These are phyloP conservation scores for Giardia muris DNA, from an alignment of 208 protist genomes.

Conservation along the genomic window DNA sequence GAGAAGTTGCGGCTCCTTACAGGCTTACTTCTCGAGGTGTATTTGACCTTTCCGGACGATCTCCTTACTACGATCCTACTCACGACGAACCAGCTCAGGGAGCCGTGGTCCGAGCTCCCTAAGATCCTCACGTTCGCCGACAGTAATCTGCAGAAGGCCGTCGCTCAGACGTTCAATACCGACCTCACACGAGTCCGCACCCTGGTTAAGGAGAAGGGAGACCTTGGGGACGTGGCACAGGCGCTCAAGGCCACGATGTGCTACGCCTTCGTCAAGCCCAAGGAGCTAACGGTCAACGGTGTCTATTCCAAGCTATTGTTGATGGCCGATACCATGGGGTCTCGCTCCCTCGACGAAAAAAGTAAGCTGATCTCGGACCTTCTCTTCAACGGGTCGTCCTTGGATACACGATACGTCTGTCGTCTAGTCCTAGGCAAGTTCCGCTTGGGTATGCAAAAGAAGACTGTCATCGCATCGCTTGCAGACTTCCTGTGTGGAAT, in stretches of 20 bases:
- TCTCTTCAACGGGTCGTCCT: slow-evolving; percentile 62
- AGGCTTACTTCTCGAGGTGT: background rate
- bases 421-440: slow-evolving; percentile 81
- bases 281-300: slow-evolving; percentile 60
- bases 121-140: background rate
- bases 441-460: slow-evolving; percentile 83
- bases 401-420: slow-evolving; percentile 76
- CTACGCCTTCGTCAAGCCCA: slow-evolving; percentile 63
- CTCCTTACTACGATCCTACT: background rate
- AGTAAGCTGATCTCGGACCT: slow-evolving; percentile 69
- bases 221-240: background rate
- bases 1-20: background rate
- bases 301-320: slow-evolving; percentile 66
- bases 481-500: slow-evolving; percentile 61
- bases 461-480: slow-evolving; percentile 74
- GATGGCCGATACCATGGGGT: slow-evolving; percentile 66
- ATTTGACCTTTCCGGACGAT: background rate
- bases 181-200: background rate
- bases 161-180: background rate
- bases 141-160: background rate
- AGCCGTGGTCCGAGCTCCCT: background rate
- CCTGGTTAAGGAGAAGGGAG: background rate
- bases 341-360: slow-evolving; percentile 18
- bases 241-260: slow-evolving; percentile 24
- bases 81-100: background rate